Conservation (phyloP, 163 green algal genomes). For the Chloromonas sp. region DNA sequence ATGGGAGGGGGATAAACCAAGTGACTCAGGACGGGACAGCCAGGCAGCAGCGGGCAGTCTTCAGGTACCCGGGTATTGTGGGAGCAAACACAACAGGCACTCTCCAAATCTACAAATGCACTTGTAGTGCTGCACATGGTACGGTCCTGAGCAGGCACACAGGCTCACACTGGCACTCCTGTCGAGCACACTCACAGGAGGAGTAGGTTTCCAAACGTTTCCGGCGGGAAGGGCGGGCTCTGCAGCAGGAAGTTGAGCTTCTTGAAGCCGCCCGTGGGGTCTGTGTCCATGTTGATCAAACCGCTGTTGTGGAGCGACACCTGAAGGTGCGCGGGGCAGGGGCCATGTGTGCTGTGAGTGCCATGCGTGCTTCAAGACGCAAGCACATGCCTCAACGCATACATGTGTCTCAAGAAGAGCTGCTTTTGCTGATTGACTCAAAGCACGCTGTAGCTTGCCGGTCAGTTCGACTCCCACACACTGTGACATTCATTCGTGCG, state of each 20-base stretch:
- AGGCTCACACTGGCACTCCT: too few species aligned
- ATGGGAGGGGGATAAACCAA: not conserved
- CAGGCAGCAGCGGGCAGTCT: too few species aligned
- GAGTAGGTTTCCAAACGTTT: constrained; percentile 81
- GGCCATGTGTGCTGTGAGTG: not conserved
- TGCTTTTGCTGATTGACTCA: too few species aligned
- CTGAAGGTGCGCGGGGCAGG: constrained; percentile 17
- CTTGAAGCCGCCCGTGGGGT: constrained; percentile 64
- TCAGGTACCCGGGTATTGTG: too few species aligned
- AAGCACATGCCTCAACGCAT: not conserved
- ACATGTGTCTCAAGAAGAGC: not conserved
- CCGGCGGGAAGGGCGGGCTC: constrained; percentile 67
- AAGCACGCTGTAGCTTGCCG: too few species aligned
- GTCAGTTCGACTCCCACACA: too few species aligned
- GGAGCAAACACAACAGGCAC: too few species aligned
- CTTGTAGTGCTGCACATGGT: too few species aligned
- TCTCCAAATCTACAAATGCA: too few species aligned
- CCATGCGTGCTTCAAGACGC: not conserved
- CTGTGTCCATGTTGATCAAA: constrained; percentile 64
- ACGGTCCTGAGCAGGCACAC: too few species aligned
- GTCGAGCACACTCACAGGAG: constrained; percentile 38
- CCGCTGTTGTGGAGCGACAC: constrained; percentile 81
- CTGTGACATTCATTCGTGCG: too few species aligned
- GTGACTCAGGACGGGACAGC: too few species aligned
- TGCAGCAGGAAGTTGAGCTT: constrained; percentile 84